These are phyloP conservation scores for Blastomyces parvus DNA, from an alignment of 2,329 filamentous ascomycete species.

Conservation along the genomic window DNA sequence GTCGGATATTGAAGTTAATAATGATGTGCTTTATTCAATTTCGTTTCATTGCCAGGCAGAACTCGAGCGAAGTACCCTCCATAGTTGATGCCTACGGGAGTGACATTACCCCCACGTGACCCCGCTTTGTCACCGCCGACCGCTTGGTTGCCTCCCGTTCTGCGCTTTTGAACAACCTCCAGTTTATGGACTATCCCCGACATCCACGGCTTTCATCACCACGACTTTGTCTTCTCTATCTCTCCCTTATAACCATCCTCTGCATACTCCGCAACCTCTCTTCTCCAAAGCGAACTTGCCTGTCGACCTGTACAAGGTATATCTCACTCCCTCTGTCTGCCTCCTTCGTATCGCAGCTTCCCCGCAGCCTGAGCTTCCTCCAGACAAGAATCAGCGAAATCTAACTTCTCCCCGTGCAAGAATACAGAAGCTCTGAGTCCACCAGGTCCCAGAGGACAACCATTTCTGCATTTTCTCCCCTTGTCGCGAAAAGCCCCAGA, in stretches of 20 bases:
- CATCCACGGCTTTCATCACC: background rate
- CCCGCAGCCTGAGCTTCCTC: background rate
- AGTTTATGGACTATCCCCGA: background rate
- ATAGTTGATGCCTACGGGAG: background rate
- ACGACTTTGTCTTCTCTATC: background rate
- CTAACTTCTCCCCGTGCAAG: background rate
- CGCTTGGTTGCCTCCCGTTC: background rate
- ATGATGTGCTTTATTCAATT: no score
- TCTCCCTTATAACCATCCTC: background rate
- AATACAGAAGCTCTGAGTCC: background rate
- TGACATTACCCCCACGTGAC: background rate
- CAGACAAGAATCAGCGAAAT: background rate
- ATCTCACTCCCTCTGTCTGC: background rate
- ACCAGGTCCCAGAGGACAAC: background rate
- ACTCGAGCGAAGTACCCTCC: background rate
- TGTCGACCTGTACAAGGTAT: background rate
- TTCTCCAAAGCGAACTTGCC: background rate
- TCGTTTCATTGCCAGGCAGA: no score
- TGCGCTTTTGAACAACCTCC: background rate
- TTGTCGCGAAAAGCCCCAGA: background rate
- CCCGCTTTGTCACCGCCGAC: background rate
- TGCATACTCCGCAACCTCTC: background rate
- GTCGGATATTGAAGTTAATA: no score
- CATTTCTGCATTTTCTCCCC: background rate
- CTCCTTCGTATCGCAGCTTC: background rate